Conservation (phyloP, 1,284 basidiomycete genomes). For the Sphaerobolus stellatus region DNA sequence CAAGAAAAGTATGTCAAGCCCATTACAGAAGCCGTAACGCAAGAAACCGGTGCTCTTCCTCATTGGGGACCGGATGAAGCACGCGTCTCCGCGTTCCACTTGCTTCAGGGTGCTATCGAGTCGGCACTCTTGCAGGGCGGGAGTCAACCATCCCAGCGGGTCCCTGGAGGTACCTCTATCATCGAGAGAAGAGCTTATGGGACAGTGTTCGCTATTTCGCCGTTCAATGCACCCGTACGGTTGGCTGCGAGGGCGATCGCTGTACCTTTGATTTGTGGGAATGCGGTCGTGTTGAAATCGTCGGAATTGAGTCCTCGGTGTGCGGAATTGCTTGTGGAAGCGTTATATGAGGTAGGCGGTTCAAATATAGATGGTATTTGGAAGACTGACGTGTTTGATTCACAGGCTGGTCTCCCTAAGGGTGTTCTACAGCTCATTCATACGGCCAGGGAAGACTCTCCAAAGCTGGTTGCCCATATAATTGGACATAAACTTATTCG, state of each 20-base stretch:
- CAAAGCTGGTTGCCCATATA: constrained; percentile 48
- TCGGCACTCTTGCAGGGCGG: constrained; percentile 27
- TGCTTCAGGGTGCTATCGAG: constrained; percentile 17
- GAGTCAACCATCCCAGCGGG: constrained; percentile 24
- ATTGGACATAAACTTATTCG: constrained; percentile 55
- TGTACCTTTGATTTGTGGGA: constrained; percentile 59
- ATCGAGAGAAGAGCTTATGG: constrained; percentile 31
- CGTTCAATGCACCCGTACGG: constrained; percentile 46
- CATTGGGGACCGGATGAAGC: constrained; percentile 25
- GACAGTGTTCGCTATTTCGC: constrained; percentile 28
- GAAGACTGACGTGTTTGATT: not conserved
- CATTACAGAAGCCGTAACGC: constrained; percentile 30
- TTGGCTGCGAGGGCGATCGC: constrained; percentile 50
- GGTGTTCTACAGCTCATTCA: constrained; percentile 62
- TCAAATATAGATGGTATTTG: not conserved
- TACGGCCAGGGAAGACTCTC: constrained; percentile 46
- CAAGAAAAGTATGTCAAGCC: constrained; percentile 38
- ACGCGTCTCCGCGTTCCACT: constrained; percentile 1
- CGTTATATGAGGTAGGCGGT: constrained; percentile 42
- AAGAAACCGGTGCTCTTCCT: constrained; percentile 41
- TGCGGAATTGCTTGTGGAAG: constrained; percentile 49
- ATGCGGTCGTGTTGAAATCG: constrained; percentile 62
- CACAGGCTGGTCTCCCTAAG: constrained; percentile 54
- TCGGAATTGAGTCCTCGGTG: constrained; percentile 55
- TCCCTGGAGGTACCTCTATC: constrained; percentile 30